Base-by-base conservation (phyloP, 2,329 filamentous ascomycete species). In the Fusarium globosum region DNA sequence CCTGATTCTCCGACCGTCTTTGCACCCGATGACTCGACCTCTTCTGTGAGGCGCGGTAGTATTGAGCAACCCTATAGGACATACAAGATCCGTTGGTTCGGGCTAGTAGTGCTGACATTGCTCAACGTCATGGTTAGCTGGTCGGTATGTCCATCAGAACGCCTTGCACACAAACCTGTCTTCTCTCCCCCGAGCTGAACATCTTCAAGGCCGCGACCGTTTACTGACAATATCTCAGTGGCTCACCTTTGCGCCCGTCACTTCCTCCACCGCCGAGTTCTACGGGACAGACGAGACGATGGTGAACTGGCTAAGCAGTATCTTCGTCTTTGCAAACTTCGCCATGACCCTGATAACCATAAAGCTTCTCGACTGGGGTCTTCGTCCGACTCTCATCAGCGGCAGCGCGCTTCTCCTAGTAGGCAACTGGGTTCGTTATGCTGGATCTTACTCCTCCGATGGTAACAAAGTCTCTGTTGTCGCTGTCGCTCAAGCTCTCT, bases 311-410 rank as follows among this genome's bases (percentile, higher is more conserved):
- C 43, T 59, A 12, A 59, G 43, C 9, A 59, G 43, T 35, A 59
- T 59, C 8, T 59, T 59, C 2, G 26, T 59, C 21, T 59, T 51
- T 59, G 43, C 56, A 33, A 51, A 59, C 43, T 59, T 59, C 7
- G 43, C 43, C 26, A 59, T 59, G 43, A 59, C 43, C 0, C 0
- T 59, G 3, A 9, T 39, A 0, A 51, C 56, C 2, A 59, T 59
- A 16, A 51, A 51, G 9, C 35, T 59, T 16, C 33, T 51, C 3
- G 35, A 41, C 26, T 59, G 56, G 56, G 56, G 56, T 41, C 35
- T 51, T 2, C 56, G 35, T 2, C 56, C 43, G 2, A 21, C 43
- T 2, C 36, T 56, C 20, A 23, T 56, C 21, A 30, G 36, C 11
- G 36, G 36, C 26, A 56, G 36, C 0, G 52, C 21, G 0, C 36